Evolutionary conservation across 140 eudicot genomes (phyloP).

Genomic region (Eryngium alpinum): DNA sequence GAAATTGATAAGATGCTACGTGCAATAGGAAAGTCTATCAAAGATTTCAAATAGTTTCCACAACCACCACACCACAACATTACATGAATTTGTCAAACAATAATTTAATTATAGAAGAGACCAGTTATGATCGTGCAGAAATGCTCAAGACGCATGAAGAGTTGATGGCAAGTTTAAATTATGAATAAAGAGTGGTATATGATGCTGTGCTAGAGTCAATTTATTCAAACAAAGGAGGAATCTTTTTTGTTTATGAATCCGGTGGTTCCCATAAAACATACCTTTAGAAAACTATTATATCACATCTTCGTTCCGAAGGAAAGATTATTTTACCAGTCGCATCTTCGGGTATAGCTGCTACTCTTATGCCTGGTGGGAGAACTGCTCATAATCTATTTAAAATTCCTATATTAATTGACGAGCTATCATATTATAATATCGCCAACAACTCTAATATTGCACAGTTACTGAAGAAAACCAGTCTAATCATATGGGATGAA

Average conservation of each 20-base stretch:
- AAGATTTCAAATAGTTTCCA: neutral
- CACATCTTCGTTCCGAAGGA: neutral
- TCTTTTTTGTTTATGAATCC: neutral
- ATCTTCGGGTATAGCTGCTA: neutral
- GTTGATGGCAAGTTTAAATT: neutral
- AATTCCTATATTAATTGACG: neutral
- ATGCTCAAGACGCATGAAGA: no score
- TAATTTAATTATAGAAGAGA: neutral
- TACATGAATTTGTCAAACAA: no score
- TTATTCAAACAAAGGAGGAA: neutral
- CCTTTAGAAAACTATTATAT: neutral
- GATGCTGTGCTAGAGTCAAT: neutral
- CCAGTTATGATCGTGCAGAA: no score
- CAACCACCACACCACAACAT: neutral
- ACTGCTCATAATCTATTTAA: neutral
- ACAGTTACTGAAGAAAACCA: no score
- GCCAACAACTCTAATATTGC: no score
- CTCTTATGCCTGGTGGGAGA: neutral
- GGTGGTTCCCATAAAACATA: neutral
- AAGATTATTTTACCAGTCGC: neutral
- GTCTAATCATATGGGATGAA: no score
- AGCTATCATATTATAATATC: no score
- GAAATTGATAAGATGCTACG: neutral
- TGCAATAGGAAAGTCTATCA: neutral
- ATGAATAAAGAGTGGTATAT: neutral